Evolutionary conservation across 2,329 filamentous ascomycete species (phyloP).

Genomic region (Sporothrix dimorphospora): DNA sequence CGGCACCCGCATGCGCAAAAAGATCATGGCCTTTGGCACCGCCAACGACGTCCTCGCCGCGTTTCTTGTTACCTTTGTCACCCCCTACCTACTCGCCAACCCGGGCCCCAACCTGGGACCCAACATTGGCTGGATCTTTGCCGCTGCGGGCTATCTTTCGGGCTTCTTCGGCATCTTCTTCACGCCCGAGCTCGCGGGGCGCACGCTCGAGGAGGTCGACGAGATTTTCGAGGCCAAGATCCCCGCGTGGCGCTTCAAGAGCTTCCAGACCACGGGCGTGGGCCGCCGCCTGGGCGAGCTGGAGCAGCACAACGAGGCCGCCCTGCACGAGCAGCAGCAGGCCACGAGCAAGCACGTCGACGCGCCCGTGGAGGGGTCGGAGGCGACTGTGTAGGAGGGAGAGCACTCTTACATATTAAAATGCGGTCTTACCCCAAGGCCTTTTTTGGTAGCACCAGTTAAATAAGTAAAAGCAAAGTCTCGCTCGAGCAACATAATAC

Average conservation of each 20-base stretch:
- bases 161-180: conserved; percentile 23
- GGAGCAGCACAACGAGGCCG: conserved; percentile 1
- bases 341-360: conserved; percentile 16
- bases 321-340: conserved; percentile 15
- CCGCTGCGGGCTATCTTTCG: conserved; percentile 14
- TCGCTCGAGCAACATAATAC: conserved; percentile 25
- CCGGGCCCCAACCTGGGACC: conserved; percentile 22
- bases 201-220: conserved; percentile 25
- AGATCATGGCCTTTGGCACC: conserved; percentile 25
- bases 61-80: conserved; percentile 23
- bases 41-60: conserved; percentile 19
- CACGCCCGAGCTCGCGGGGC: conserved; percentile 14
- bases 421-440: too few species aligned
- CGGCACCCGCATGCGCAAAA: conserved; percentile 20
- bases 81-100: conserved; percentile 16
- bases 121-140: conserved; percentile 27
- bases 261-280: conserved; percentile 16
- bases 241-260: conserved; percentile 23
- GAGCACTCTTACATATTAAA: too few species aligned
- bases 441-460: too few species aligned
- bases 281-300: conserved; percentile 17
- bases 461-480: too few species aligned
- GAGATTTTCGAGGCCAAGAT: conserved; percentile 24
- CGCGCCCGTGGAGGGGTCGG: not conserved
- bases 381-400: conserved; percentile 39